Base-by-base conservation (phyloP, 164 flowering plant species). In the Brasenia schreberi region DNA sequence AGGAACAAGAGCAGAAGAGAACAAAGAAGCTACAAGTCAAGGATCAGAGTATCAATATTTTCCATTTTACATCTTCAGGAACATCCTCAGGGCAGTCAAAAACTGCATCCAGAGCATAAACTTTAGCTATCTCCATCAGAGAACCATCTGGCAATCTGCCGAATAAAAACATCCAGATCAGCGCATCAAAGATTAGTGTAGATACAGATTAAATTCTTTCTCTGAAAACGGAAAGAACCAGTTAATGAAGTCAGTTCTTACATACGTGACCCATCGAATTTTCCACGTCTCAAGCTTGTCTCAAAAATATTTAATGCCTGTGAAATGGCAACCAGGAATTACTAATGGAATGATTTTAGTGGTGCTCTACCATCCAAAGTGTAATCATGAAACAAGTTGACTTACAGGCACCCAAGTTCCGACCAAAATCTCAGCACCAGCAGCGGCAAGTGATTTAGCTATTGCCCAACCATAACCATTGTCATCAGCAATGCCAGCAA, bases 391-490 rank as follows among this genome's bases (percentile, higher is more conserved):
- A 5, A 49, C 16, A 49, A 42, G 42, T 43, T 66, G 66, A 83
- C 97, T 78, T 81, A 89, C 98, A 69, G 98, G 98, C 19, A 93
- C 98, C 98, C 97, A 93, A 63, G 98, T 90, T 59, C 97, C 98
- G 33, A 93, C 85, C 53, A 93, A 86, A 77, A 93, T 90, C 81
- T 94, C 91, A 78, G 97, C 98, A 70, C 98, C 98, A 0, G 97
- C 97, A 71, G 98, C 96, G 72, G 98, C 98, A 43, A 94, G 93
- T 70, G 97, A 88, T 74, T 91, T 94, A 60, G 98, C 98, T 42
- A 94, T 94, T n/a, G 96, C 98, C 99, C 99, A 94, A 61, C 97
- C 97, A 79, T 94, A 91, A 42, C 97, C 97, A 75, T 85, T 88
- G 70, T 91, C 99, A 85, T 91, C 99, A 74, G 97, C 96, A 65